These are phyloP conservation scores for Boletus vermiculosoides DNA, from an alignment of 768 basidiomycete genomes.

Conservation along the genomic window DNA sequence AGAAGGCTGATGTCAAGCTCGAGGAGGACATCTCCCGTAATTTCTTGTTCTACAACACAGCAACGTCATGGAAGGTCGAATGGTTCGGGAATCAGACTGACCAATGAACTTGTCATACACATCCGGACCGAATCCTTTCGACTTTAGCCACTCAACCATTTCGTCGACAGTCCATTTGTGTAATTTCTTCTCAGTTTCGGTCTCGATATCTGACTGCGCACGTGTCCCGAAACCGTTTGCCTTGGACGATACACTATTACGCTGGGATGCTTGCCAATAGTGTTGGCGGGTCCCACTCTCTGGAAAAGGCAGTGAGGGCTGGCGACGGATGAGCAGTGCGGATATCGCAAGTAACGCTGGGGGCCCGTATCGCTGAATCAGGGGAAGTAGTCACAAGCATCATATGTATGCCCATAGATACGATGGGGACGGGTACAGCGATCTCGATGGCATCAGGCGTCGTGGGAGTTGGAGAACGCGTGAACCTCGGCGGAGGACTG, in stretches of 20 bases:
- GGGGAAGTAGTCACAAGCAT: constrained; percentile 26
- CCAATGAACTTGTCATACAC: constrained; percentile 87
- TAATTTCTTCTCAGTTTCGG: constrained; percentile 29
- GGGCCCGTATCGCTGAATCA: constrained; percentile 18
- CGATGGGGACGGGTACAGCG: constrained; percentile 24
- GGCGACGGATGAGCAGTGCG: constrained; percentile 33
- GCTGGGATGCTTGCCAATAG: constrained; percentile 39
- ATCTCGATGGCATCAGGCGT: constrained; percentile 27
- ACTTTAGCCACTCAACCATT: constrained; percentile 84
- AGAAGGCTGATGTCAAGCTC: constrained; percentile 90
- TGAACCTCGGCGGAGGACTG: constrained; percentile 17
- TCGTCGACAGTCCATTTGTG: constrained; percentile 84
- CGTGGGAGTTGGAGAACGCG: constrained; percentile 22
- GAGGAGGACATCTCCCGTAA: constrained; percentile 93
- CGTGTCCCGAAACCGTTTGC: constrained; percentile 23
- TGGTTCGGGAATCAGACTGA: constrained; percentile 35
- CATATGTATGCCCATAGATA: constrained; percentile 15
- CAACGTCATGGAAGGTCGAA: neutral
- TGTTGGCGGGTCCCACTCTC: constrained; percentile 26
- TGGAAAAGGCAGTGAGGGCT: constrained; percentile 25
- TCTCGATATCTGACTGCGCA: constrained; percentile 20
- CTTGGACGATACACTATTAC: constrained; percentile 38
- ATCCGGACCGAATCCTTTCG: constrained; percentile 80
- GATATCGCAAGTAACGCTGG: constrained; percentile 26
- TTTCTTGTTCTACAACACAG: constrained; percentile 82